Percentiles rank a stretch among this genome's conserved stretches.
Evolutionary conservation across 78 protist species (phyloP).

Genomic region (Isochrysis galbana): DNA sequence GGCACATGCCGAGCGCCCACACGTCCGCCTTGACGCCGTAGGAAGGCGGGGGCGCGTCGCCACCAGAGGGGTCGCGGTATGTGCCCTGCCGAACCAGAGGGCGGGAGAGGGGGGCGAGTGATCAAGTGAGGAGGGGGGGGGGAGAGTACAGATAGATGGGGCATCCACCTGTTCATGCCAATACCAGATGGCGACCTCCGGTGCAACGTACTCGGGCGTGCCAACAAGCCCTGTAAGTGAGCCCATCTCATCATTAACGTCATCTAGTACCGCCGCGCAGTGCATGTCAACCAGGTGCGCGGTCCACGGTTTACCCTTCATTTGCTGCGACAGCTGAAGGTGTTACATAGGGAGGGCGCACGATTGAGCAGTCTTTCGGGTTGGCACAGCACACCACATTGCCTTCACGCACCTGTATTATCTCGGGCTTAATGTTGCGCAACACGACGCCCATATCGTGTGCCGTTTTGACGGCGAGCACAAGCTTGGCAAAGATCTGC

Average conservation of each 20-base stretch:
- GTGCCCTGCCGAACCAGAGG: too few species aligned
- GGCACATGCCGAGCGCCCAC: slow-evolving; percentile 4
- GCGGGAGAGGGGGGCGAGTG: too few species aligned
- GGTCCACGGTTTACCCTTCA: neutral
- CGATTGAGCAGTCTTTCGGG: too few species aligned
- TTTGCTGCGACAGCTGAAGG: neutral
- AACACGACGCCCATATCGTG: neutral
- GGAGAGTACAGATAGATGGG: too few species aligned
- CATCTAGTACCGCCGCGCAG: neutral
- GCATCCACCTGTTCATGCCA: too few species aligned
- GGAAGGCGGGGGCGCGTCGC: neutral
- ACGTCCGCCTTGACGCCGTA: slow-evolving; percentile 6
- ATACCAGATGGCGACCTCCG: neutral
- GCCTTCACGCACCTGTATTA: neutral
- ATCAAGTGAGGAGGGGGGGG: too few species aligned
- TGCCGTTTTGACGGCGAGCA: neutral
- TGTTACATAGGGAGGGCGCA: neutral
- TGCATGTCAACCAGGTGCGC: neutral
- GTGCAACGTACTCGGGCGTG: neutral
- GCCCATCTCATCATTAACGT: neutral
- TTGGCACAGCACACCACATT: neutral
- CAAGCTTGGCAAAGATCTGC: neutral
- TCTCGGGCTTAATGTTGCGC: slow-evolving; percentile 6
- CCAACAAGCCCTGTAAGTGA: neutral
- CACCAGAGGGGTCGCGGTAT: neutral